Conservation (phyloP, 73 alveolate genomes). For the Tetrahymena malaccensis region DNA sequence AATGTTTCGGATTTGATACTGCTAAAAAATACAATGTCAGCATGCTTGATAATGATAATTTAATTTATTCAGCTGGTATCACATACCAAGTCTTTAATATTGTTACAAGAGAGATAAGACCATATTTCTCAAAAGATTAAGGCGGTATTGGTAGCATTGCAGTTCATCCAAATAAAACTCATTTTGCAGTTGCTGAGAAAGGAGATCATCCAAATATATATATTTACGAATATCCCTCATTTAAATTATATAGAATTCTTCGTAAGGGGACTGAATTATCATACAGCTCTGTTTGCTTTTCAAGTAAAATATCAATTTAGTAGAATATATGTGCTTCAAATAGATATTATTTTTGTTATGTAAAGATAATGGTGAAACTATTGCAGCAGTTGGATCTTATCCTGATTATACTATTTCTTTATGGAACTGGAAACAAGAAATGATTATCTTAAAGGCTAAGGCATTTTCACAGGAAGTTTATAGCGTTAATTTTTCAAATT, state of each 20-base stretch:
- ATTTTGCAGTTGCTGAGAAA: constrained; percentile 94
- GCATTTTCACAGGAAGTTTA: constrained; percentile 98
- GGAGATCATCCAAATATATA: constrained; percentile 90
- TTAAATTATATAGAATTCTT: constrained; percentile 90
- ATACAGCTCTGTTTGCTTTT: constrained; percentile 85
- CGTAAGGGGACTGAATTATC: constrained; percentile 94
- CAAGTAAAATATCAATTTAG: constrained; percentile 17
- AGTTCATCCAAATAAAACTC: constrained; percentile 85
- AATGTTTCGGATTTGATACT: constrained; percentile 86
- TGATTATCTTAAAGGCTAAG: constrained; percentile 89
- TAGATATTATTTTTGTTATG: neutral
- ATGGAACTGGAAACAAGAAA: constrained; percentile 97
- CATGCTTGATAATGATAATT: constrained; percentile 78
- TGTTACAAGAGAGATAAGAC: constrained; percentile 71
- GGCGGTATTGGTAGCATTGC: constrained; percentile 96
- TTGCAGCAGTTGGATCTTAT: constrained; percentile 93
- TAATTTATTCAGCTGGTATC: constrained; percentile 84
- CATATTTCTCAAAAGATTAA: constrained; percentile 75
- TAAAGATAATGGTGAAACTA: constrained; percentile 67
- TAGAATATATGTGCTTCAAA: neutral
- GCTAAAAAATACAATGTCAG: constrained; percentile 78
- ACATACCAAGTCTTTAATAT: constrained; percentile 89
- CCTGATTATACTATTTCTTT: constrained; percentile 97
- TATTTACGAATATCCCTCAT: constrained; percentile 75
- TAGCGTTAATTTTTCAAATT: constrained; percentile 84